Conservation (phyloP, 2,329 filamentous ascomycete genomes). For the Aspergillus clavatus region DNA sequence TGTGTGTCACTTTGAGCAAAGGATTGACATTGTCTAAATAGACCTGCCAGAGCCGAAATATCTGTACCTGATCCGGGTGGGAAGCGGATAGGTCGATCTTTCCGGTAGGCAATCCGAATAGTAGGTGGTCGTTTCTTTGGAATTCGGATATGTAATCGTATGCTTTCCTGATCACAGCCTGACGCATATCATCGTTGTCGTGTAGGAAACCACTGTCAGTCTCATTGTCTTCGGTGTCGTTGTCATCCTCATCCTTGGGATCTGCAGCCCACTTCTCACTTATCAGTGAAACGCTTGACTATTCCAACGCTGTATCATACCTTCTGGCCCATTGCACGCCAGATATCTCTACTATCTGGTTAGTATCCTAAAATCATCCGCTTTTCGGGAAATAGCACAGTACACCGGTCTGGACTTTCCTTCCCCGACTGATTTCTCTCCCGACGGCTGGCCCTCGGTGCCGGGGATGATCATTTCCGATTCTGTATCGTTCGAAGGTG, state of each 20-base stretch:
- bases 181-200: conserved; percentile 28
- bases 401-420: conserved; percentile 1
- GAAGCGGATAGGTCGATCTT: conserved; percentile 45
- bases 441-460: no score
- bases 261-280: conserved; percentile 11
- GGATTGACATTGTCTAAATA: conserved; percentile 68
- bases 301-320: conserved; percentile 24
- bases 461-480: no score
- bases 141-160: conserved; percentile 43
- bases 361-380: conserved; percentile 4
- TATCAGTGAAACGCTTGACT: conserved; percentile 15
- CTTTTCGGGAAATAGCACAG: conserved; percentile 6
- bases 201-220: conserved; percentile 29
- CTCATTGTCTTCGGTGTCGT: conserved; percentile 14
- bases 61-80: conserved; percentile 61
- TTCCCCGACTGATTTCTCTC: neutral
- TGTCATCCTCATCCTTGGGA: conserved; percentile 22
- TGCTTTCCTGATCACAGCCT: conserved; percentile 39
- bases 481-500: no score
- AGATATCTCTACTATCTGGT: conserved; percentile 41
- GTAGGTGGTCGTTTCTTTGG: conserved; percentile 46
- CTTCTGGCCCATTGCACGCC: conserved; percentile 43
- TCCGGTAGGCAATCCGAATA: conserved; percentile 47
- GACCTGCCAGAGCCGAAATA: conserved; percentile 56
- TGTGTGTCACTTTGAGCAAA: conserved; percentile 63